phyloP scores from a whole-genome alignment of 2,329 filamentous ascomycete species.

The Neurospora crassa region DNA sequence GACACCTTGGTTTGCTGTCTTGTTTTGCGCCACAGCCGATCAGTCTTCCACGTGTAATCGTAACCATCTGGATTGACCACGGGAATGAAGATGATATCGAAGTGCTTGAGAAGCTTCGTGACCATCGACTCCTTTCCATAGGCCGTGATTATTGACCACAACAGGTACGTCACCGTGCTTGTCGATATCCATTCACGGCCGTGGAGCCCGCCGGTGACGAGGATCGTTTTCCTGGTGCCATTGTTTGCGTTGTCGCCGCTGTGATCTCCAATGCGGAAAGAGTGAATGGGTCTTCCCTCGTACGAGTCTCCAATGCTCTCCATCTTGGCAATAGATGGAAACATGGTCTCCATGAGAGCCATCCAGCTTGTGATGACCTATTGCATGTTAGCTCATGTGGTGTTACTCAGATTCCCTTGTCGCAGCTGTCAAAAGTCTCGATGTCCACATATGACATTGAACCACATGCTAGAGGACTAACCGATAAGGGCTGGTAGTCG shows the following conservation, averaged over 20 bases:
- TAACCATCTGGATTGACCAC: slow-evolving; percentile 91
- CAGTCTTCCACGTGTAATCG: slow-evolving; percentile 83
- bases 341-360: slow-evolving; percentile 80
- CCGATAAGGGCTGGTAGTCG: slow-evolving; percentile 81
- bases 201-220: slow-evolving; percentile 74
- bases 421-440: slow-evolving; percentile 1
- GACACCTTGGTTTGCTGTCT: slow-evolving; percentile 71
- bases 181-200: slow-evolving; percentile 95
- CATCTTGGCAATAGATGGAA: slow-evolving; percentile 66
- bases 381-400: not conserved
- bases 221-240: slow-evolving; percentile 21
- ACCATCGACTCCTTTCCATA: slow-evolving; percentile 66
- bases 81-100: slow-evolving; percentile 82
- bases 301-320: slow-evolving; percentile 75
- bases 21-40: slow-evolving; percentile 93
- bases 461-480: slow-evolving; percentile 25
- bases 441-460: not conserved
- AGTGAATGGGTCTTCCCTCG: slow-evolving; percentile 79
- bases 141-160: slow-evolving; percentile 76
- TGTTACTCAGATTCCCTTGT: not conserved
- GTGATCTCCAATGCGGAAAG: slow-evolving; percentile 59
- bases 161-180: slow-evolving; percentile 82
- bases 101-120: slow-evolving; percentile 69
- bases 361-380: slow-evolving; percentile 75
- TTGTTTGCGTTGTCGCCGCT: slow-evolving; percentile 22